Percentiles rank a stretch among this genome's conserved stretches.
Evolutionary conservation across 1,284 basidiomycete species (phyloP).

Genomic region (Cutaneotrichosporon spelunceum): DNA sequence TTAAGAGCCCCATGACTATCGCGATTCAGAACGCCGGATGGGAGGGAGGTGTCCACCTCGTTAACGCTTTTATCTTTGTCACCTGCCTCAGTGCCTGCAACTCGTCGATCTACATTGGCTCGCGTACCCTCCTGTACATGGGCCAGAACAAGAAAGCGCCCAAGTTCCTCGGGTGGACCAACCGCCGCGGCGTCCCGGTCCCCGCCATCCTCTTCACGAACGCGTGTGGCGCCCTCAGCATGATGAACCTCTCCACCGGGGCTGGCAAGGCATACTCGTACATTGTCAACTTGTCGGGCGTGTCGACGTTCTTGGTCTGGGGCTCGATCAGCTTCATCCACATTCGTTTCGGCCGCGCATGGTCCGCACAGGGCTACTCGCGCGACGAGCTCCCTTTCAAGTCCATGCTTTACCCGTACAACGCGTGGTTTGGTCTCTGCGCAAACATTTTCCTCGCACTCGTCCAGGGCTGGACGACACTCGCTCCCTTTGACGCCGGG

Average conservation of each 20-base stretch:
- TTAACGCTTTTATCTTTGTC: constrained; percentile 65
- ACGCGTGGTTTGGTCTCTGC: constrained; percentile 27
- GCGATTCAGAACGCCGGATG: constrained; percentile 66
- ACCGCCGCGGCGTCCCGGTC: constrained; percentile 50
- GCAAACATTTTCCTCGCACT: constrained; percentile 29
- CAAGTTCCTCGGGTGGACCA: constrained; percentile 44
- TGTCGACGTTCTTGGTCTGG: constrained; percentile 35
- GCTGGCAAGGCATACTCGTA: constrained; percentile 35
- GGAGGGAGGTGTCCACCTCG: constrained; percentile 63
- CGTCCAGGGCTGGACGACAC: constrained; percentile 20
- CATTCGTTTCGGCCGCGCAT: constrained; percentile 53
- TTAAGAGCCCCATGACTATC: constrained; percentile 79
- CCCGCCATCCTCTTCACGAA: constrained; percentile 44
- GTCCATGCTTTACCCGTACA: constrained; percentile 23
- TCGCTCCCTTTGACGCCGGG: constrained; percentile 24
- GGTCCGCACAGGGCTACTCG: constrained; percentile 47
- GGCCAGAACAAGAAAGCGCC: constrained; percentile 45
- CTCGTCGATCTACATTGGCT: constrained; percentile 46
- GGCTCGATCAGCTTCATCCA: constrained; percentile 30
- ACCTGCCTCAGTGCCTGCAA: constrained; percentile 48
- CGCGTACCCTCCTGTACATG: constrained; percentile 40
- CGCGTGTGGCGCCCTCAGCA: constrained; percentile 47
- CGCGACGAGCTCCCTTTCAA: constrained; percentile 53
- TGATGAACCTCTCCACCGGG: constrained; percentile 40
- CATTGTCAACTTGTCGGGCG: constrained; percentile 35